Evolutionary conservation across 495 filamentous ascomycete species (phyloP).

Genomic region (Platismatia glauca): DNA sequence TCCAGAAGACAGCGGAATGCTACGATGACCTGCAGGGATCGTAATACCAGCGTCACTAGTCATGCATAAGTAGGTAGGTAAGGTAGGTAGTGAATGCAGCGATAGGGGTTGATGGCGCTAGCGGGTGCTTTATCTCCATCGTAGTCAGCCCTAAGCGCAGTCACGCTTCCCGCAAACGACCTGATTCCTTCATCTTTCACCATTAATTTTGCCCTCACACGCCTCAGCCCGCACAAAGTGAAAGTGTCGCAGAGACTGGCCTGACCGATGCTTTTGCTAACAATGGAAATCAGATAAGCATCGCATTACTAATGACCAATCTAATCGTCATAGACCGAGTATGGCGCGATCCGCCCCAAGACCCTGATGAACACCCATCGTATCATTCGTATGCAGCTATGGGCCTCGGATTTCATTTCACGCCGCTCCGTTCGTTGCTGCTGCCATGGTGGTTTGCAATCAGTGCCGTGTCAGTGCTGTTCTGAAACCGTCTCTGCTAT

Average conservation of each 20-base stretch:
- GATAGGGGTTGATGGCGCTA: constrained; percentile 12
- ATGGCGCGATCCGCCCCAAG: constrained; percentile 15
- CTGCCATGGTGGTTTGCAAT: neutral
- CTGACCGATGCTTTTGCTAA: too few relatives aligned
- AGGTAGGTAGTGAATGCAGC: too few relatives aligned
- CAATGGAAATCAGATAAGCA: neutral
- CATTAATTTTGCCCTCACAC: neutral
- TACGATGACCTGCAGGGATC: constrained; percentile 4
- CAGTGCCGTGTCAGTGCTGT: neutral
- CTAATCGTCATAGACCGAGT: constrained; percentile 12
- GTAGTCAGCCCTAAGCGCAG: neutral
- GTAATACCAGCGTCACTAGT: too few relatives aligned
- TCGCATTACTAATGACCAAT: constrained; percentile 12
- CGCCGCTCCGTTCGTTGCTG: neutral
- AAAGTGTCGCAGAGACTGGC: too few relatives aligned
- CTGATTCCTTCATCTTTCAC: neutral
- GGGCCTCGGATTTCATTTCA: constrained; percentile 1
- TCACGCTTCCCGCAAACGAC: neutral
- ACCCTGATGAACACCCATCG: constrained; percentile 7
- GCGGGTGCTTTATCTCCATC: constrained; percentile 7
- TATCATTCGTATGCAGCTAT: too few relatives aligned
- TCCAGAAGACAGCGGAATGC: neutral
- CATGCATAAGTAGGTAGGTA: too few relatives aligned
- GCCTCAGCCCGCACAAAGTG: too few relatives aligned
- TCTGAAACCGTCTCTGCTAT: neutral